Evolutionary conservation across 345 rosid genomes (phyloP), one percentile per base, ranked within the genome.

Genomic region (Cardiospermum halicacabum): DNA sequence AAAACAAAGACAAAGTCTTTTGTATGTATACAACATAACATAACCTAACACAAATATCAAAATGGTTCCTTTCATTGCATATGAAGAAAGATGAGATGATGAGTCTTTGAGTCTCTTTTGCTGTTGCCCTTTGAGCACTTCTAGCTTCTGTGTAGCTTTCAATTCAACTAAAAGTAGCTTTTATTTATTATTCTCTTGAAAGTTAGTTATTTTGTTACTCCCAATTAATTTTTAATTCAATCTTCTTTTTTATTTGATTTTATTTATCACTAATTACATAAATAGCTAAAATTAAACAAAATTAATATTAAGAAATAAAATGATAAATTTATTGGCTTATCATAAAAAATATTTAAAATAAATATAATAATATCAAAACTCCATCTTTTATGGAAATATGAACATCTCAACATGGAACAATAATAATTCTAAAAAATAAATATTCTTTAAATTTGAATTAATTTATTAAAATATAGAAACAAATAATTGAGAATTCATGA

Each of bases 1-100:
- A 60, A 53, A 55, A 68, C 77, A 51, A 69, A 40, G 69, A 31
- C 24, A 48, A 3, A 10, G n/a, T 21, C 61, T 39, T 55, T 67
- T 55, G 62, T 40, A 0, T 3, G n/a, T 16, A 24, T 4, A 11
- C 40, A 51, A 8, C 10, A 10, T 27, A 13, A 51, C 22, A 36
- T 21, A 21, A 21, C 16, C 22, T 2, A 26, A 7, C 10, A 11
- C 15, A 34, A 34, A 16, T 13, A n/a, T 5, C 51, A 36, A 25
- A 27, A 51, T 5, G 11, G 56, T 18, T 47, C 18, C 50, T n/a
- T 47, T 9, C 21, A n/a, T 47, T n/a, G n/a, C n/a, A n/a, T n/a
- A n/a, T n/a, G n/a, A n/a, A n/a, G n/a, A n/a, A n/a, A n/a, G n/a
- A n/a, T n/a, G n/a, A n/a, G n/a, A n/a, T n/a, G n/a, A 18, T n/a